phyloP scores from a whole-genome alignment of 208 protist genomes.

The Trichomonas vaginalis region DNA sequence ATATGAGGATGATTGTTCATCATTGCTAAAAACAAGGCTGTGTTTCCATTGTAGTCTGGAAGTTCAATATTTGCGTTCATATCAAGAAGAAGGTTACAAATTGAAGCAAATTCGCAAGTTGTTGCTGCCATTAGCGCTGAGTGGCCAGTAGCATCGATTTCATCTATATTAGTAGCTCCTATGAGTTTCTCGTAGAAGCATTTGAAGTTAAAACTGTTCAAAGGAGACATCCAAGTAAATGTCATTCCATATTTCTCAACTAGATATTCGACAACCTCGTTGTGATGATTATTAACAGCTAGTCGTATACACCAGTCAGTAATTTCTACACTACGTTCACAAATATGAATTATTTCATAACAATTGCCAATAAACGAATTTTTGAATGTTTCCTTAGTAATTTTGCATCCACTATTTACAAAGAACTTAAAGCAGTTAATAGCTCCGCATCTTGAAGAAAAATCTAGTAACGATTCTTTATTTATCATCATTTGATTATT shows the following conservation, averaged over 20 bases:
- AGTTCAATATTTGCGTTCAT: background rate
- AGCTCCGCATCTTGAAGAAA: background rate
- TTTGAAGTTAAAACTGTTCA: background rate
- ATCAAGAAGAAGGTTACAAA: background rate
- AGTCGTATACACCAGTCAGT: background rate
- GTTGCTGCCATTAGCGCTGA: background rate
- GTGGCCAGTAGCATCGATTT: background rate
- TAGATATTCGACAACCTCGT: background rate
- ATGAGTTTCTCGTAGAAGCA: background rate
- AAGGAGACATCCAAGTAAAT: background rate
- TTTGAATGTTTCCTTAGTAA: background rate
- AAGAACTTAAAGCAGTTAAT: background rate
- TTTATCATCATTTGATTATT: background rate
- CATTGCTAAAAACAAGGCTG: too few relatives aligned
- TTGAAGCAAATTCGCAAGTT: background rate
- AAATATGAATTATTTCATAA: background rate
- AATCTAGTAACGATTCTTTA: background rate
- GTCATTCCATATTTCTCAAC: background rate
- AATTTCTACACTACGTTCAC: background rate
- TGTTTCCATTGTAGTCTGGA: background rate
- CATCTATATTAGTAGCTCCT: background rate
- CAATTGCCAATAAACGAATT: background rate
- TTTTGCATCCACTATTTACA: background rate
- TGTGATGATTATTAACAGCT: background rate
- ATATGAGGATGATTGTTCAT: too few relatives aligned